These are phyloP conservation scores for Penicillium dipodomyicola DNA, from an alignment of 495 filamentous ascomycete genomes.

Conservation along the genomic window DNA sequence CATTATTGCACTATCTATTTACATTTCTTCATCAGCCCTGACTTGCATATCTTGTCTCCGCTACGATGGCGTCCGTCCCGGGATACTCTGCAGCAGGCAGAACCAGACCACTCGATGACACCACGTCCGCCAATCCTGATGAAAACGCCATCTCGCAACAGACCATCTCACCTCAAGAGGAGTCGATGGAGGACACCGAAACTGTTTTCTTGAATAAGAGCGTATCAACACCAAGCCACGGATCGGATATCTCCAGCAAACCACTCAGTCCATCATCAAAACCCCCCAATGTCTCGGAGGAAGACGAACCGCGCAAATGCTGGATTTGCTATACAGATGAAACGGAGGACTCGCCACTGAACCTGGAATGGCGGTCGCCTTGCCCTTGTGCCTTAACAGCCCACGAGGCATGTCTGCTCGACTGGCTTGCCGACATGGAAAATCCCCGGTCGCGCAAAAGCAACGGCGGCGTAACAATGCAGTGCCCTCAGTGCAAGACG, in stretches of 20 bases:
- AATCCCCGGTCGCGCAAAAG: constrained; percentile 52
- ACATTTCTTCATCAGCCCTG: neutral
- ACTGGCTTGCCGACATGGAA: constrained; percentile 87
- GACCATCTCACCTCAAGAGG: constrained; percentile 12
- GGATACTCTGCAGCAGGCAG: constrained; percentile 32
- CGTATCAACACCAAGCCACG: constrained; percentile 21
- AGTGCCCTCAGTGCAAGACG: constrained; percentile 85
- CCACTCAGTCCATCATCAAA: constrained; percentile 17
- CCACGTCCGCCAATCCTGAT: constrained; percentile 26
- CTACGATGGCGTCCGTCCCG: constrained; percentile 42
- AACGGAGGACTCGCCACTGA: constrained; percentile 66
- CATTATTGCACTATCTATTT: neutral
- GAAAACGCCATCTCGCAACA: constrained; percentile 15
- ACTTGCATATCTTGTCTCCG: neutral
- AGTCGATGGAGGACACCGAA: constrained; percentile 37
- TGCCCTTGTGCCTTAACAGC: constrained; percentile 87
- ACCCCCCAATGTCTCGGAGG: constrained; percentile 14
- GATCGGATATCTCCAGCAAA: constrained; percentile 19
- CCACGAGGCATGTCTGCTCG: constrained; percentile 84
- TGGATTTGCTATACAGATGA: constrained; percentile 92
- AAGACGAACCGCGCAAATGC: constrained; percentile 64
- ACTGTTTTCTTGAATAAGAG: constrained; percentile 45
- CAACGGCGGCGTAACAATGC: constrained; percentile 55
- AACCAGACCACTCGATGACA: constrained; percentile 32
- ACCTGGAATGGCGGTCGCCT: constrained; percentile 76